Evolutionary conservation across 108 stramenopile genomes (phyloP), one percentile per base, ranked within the genome.

Genomic region (Parietichytrium sp.): DNA sequence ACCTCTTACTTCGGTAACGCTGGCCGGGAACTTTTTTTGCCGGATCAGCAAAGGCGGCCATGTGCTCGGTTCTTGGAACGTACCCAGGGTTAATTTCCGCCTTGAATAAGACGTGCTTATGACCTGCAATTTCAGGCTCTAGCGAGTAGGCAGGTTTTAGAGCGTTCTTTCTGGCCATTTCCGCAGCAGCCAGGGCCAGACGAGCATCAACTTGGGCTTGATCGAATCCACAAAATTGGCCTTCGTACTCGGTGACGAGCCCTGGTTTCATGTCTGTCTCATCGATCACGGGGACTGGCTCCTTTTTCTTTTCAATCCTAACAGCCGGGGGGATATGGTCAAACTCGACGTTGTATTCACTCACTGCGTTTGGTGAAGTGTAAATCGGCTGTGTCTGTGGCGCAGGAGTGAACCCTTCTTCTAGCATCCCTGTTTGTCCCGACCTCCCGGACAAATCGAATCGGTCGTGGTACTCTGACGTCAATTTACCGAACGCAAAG

Each of bases 141-240:
- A 72, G 61, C 61, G 61, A 33, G 33, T 72, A 72, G 8, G 61
- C 61, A 72, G 61, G 61, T 42, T 72, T 72, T n/a, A 72, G 61
- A 7, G 42, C 42, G 6, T 10, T 33, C 10, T 36, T 72, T n/a
- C 20, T 33, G 38, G 36, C 61, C 1, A 72, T 72, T n/a, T 72
- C 61, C 10, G 36, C 1, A 0, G 45, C 10, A 33, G 36, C 61
- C 1, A 10, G 33, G 33, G 36, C 10, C 10, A 72, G 7, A 6
- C n/a, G 6, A n/a, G 36, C 45, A n/a, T 45, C 20, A 25, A 45
- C 42, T 20, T 72, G 61, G 33, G 38, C n/a, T 25, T 45, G 33
- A 3, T 72, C 61, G 61, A 45, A 72, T 6, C 61, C 61, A 25
- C 61, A 72, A 72, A 72, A 6, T 6, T 33, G n/a, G 33, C 61